Percentiles rank a stretch among this genome's conserved stretches.
Conservation (phyloP, 2,329 filamentous ascomycete species). For the Neocatenulostroma microsporum region DNA sequence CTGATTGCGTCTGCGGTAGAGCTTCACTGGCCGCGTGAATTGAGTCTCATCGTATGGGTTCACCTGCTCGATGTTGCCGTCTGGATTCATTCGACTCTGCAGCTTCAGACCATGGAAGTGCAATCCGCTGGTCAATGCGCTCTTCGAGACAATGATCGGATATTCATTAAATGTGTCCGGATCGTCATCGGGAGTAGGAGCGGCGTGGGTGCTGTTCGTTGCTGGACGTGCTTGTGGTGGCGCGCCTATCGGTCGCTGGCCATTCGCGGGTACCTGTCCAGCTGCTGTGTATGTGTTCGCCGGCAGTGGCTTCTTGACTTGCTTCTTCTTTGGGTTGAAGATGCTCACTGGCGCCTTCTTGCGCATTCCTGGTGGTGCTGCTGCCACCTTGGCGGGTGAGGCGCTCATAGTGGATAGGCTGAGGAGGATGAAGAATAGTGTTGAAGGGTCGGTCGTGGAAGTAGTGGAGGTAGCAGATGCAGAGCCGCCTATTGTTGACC, state of each 20-base stretch:
- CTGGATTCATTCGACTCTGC: slow-evolving; percentile 44
- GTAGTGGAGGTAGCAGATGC: too few relatives aligned
- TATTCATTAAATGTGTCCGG: slow-evolving; percentile 40
- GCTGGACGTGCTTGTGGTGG: too few relatives aligned
- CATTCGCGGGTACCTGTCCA: slow-evolving; percentile 6
- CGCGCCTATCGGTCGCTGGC: slow-evolving; percentile 2
- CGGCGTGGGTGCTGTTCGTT: too few relatives aligned
- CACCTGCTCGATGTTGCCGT: slow-evolving; percentile 30
- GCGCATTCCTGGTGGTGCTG: slow-evolving; percentile 28
- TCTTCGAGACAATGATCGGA: slow-evolving; percentile 76
- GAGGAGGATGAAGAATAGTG: too few relatives aligned
- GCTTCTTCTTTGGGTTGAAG: slow-evolving; percentile 22
- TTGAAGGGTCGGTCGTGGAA: too few relatives aligned
- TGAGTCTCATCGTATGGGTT: slow-evolving; percentile 69
- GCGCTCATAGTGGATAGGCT: slow-evolving; percentile 30
- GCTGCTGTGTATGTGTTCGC: slow-evolving; percentile 6
- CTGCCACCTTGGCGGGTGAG: slow-evolving; percentile 26
- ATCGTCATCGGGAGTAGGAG: slow-evolving; percentile 15
- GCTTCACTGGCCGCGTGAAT: slow-evolving; percentile 77
- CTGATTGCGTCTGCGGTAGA: slow-evolving; percentile 82
- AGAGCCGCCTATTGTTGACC: too few relatives aligned
- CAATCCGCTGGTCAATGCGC: slow-evolving; percentile 66
- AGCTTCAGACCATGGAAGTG: slow-evolving; percentile 86
- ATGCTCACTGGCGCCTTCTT: slow-evolving; percentile 29
- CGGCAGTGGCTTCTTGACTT: slow-evolving; percentile 29